Percentiles rank a stretch among this genome's conserved stretches.
Conservation (phyloP, 768 basidiomycete species). For the Megacollybia marginata region DNA sequence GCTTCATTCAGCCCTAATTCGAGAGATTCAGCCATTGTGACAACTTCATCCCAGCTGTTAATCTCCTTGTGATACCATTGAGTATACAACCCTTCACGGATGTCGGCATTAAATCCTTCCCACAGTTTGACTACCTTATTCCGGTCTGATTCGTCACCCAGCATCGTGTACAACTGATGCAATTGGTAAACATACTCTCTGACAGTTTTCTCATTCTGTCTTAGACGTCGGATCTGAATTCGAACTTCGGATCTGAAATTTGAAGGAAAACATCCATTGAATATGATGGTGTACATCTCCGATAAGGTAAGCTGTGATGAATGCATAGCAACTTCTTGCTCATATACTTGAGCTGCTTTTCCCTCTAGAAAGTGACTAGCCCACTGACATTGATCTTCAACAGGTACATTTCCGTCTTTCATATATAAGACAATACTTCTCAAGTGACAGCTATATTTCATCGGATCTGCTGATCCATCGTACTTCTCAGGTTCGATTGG, state of each 20-base stretch:
- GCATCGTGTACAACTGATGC: slow-evolving; percentile 23
- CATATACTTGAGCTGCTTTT: not conserved
- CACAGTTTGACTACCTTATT: slow-evolving; percentile 26
- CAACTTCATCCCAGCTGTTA: slow-evolving; percentile 16
- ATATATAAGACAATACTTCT: too few species aligned
- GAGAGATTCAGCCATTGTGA: slow-evolving; percentile 18
- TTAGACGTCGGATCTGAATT: not conserved
- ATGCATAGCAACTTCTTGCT: not conserved
- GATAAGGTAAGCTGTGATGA: not conserved
- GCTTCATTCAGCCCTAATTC: slow-evolving; percentile 20
- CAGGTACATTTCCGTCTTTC: too few species aligned
- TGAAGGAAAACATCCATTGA: not conserved
- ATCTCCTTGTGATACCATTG: slow-evolving; percentile 19
- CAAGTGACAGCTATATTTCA: too few species aligned
- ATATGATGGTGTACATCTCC: not conserved
- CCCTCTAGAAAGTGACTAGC: not conserved
- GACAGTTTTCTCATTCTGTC: slow-evolving; percentile 11
- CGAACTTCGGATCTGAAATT: too few species aligned
- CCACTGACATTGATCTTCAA: too few species aligned
- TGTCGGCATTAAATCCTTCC: slow-evolving; percentile 17
- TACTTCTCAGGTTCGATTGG: too few species aligned
- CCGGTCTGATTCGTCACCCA: slow-evolving; percentile 18
- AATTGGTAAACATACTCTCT: slow-evolving; percentile 26
- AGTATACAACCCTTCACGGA: slow-evolving; percentile 22
- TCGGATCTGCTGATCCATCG: too few species aligned